phyloP scores from a whole-genome alignment of 2,329 filamentous ascomycete species.

The Fusarium pininemorale region DNA sequence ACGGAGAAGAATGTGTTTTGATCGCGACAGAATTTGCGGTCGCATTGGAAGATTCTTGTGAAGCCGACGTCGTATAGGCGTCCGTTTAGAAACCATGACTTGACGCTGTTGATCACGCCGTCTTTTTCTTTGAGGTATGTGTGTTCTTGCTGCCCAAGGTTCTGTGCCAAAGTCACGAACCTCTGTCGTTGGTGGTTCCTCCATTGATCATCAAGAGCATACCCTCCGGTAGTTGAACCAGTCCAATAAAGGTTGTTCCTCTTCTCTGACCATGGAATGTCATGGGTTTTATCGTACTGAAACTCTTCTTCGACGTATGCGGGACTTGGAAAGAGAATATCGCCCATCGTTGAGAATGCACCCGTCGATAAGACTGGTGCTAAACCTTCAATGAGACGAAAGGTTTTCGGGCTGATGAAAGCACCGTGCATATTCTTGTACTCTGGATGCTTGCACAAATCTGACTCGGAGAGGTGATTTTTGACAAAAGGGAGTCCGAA shows the following conservation, averaged over 20 bases:
- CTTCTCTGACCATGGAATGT: constrained; percentile 61
- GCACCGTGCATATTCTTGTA: constrained; percentile 56
- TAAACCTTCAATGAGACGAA: constrained; percentile 50
- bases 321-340: constrained; percentile 62
- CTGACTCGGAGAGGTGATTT: constrained; percentile 38
- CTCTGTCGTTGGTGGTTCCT: constrained; percentile 58
- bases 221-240: constrained; percentile 63
- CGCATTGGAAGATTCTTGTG: constrained; percentile 57
- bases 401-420: constrained; percentile 53
- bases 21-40: constrained; percentile 47
- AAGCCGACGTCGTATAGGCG: constrained; percentile 56
- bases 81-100: constrained; percentile 48
- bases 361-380: constrained; percentile 60
- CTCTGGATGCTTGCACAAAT: constrained; percentile 57
- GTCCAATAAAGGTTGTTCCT: constrained; percentile 64
- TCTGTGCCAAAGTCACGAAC: constrained; percentile 51
- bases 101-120: constrained; percentile 23
- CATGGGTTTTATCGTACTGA: constrained; percentile 51
- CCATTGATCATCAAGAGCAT: constrained; percentile 50
- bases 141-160: constrained; percentile 39
- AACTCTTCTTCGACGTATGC: constrained; percentile 57
- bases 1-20: constrained; percentile 46
- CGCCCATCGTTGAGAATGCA: constrained; percentile 57
- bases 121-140: constrained; percentile 45
- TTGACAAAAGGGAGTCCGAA: constrained; percentile 51